These are phyloP conservation scores for Colletotrichum sp. DNA, from an alignment of 2,329 filamentous ascomycete species.

Conservation along the genomic window DNA sequence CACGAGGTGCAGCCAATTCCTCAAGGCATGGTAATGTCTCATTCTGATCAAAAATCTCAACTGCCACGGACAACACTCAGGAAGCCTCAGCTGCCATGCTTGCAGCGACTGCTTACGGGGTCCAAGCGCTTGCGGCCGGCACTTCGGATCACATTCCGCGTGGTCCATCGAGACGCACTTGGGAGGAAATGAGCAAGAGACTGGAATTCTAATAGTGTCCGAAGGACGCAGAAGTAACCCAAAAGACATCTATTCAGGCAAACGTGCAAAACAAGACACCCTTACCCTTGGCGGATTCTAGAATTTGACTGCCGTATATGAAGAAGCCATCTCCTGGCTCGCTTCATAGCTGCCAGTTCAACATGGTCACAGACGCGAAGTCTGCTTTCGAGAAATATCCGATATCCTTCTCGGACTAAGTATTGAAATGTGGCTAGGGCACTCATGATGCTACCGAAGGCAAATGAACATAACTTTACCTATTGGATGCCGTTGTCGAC, in stretches of 20 bases:
- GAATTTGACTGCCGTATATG: background rate
- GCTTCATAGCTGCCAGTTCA: background rate
- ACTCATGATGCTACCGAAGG: background rate
- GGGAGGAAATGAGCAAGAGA: background rate
- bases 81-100: background rate
- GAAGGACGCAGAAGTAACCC: background rate
- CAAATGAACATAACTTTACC: background rate
- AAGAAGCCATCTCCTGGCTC: background rate
- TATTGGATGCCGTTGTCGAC: background rate
- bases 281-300: background rate
- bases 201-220: background rate
- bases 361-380: background rate
- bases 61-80: background rate
- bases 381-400: background rate
- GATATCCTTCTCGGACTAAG: background rate
- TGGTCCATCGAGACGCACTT: background rate
- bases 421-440: background rate
- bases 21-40: background rate
- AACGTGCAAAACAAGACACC: background rate
- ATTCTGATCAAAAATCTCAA: background rate
- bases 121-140: background rate
- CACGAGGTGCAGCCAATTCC: background rate
- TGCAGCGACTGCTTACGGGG: background rate
- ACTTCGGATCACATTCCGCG: background rate
- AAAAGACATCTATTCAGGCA: too few relatives aligned